A percentile compares a stretch with the other conserved stretches of the same genome.
phyloP scores from a whole-genome alignment of 2,329 filamentous ascomycete species.

The Neocucurbitaria cava region DNA sequence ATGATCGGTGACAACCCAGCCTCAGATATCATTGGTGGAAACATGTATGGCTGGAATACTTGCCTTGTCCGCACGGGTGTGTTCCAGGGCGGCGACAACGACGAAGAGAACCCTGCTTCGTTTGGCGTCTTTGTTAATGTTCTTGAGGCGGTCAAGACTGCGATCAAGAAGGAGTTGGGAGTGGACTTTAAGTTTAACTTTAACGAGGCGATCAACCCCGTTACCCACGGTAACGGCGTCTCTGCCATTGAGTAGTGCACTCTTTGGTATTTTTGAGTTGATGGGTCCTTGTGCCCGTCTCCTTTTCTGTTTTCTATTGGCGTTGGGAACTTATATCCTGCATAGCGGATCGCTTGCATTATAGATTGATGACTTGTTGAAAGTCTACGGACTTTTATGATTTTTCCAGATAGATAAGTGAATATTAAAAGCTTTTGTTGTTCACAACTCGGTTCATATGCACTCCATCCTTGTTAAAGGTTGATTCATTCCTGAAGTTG shows the following conservation, averaged over 20 bases:
- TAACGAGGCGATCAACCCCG: conserved; percentile 73
- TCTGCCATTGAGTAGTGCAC: conserved; percentile 62
- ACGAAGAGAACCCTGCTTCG: conserved; percentile 77
- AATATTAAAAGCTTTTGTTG: neutral
- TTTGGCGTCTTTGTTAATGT: conserved; percentile 80
- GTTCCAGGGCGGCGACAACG: conserved; percentile 78
- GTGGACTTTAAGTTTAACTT: conserved; percentile 77
- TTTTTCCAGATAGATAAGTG: neutral
- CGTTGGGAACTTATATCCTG: neutral
- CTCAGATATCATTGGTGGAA: conserved; percentile 76
- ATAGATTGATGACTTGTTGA: neutral
- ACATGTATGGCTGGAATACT: conserved; percentile 84
- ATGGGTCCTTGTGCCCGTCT: neutral
- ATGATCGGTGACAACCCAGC: conserved; percentile 80
- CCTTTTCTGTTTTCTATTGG: neutral
- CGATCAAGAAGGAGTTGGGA: conserved; percentile 73
- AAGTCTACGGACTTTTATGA: neutral
- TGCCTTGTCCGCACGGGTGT: conserved; percentile 80
- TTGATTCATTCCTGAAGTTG: too few species aligned
- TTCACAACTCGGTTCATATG: neutral
- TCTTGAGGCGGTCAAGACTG: conserved; percentile 72
- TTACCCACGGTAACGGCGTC: conserved; percentile 59
- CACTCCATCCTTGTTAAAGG: too few species aligned
- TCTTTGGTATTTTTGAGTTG: neutral
- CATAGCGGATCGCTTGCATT: neutral